Conservation (phyloP, 23 red algal species). For the Cyanidiococcus yangmingshanensis region DNA sequence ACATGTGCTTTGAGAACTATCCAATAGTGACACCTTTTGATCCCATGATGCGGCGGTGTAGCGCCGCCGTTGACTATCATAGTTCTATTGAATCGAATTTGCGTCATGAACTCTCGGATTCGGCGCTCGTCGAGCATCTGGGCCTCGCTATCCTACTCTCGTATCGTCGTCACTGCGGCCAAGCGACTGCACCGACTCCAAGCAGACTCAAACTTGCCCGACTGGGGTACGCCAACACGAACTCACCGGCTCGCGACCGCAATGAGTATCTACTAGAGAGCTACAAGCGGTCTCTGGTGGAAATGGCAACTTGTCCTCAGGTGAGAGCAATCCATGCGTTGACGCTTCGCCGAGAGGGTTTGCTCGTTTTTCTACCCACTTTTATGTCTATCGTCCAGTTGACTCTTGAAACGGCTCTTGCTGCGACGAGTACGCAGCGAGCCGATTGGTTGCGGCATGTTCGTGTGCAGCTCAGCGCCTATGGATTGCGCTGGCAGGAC, state of each 20-base stretch:
- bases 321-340: background rate
- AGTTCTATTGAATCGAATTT: background rate
- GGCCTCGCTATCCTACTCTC: background rate
- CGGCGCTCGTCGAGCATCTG: background rate
- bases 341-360: background rate
- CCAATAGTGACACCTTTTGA: background rate
- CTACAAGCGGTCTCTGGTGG: background rate
- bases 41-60: background rate
- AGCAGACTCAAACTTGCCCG: background rate
- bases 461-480: background rate
- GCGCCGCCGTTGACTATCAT: background rate
- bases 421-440: background rate
- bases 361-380: background rate
- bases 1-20: conserved; percentile 13
- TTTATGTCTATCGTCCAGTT: background rate
- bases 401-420: background rate
- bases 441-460: background rate
- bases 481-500: background rate
- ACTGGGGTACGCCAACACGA: background rate
- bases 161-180: conserved; percentile 1
- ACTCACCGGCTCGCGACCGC: background rate
- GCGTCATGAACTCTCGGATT: background rate
- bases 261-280: background rate
- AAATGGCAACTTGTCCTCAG: background rate
- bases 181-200: background rate